Evolutionary conservation across 139 green algal species (phyloP).

Genomic region (Micractinium conductrix): DNA sequence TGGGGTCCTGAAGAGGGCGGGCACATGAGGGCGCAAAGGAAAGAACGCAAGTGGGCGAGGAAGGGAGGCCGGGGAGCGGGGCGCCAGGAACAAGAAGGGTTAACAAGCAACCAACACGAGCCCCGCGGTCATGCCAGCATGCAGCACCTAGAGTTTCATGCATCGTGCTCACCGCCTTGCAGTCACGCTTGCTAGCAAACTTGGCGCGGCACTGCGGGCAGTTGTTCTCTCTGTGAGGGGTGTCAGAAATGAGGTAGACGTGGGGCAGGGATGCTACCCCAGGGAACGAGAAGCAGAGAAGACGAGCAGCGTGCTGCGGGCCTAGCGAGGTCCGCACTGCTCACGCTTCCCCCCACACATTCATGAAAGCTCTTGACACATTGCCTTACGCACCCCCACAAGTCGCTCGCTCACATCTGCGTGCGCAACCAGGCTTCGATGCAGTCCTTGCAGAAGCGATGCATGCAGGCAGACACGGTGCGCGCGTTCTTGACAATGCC

Average conservation of each 20-base stretch:
- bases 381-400: background rate
- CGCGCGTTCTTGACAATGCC: constrained; percentile 48
- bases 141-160: background rate
- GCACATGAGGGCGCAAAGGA: background rate
- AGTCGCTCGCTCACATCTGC: constrained; percentile 26
- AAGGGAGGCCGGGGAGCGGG: background rate
- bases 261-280: no score
- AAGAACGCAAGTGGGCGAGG: no score
- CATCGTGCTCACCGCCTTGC: constrained; percentile 35
- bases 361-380: background rate
- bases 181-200: constrained; percentile 55
- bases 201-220: constrained; percentile 54
- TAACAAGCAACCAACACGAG: background rate
- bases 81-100: background rate
- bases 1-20: constrained; percentile 28
- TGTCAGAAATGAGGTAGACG: no score
- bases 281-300: no score
- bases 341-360: no score
- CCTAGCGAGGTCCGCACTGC: no score
- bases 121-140: background rate
- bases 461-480: constrained; percentile 59
- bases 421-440: constrained; percentile 61
- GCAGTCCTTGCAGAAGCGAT: constrained; percentile 61
- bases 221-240: constrained; percentile 55
- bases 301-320: no score